Evolutionary conservation across 2,329 filamentous ascomycete genomes (phyloP).

Genomic region (Aspergillus phoenicis): DNA sequence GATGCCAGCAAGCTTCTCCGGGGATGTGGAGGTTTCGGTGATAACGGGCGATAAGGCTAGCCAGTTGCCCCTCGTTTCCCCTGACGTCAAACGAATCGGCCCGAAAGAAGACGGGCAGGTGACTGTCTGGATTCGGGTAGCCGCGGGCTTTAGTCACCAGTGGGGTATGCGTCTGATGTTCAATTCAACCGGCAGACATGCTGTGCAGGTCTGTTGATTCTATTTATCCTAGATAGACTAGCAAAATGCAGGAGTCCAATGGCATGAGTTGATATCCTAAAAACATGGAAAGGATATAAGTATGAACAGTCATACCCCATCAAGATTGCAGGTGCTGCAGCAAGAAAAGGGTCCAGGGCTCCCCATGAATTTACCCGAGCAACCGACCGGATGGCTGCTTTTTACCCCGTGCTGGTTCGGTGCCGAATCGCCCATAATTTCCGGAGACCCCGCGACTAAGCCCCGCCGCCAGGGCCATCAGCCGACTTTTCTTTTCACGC

Average conservation of each 20-base stretch:
- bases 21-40: not conserved
- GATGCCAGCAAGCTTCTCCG: not conserved
- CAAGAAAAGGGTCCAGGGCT: not conserved
- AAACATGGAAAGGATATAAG: not conserved
- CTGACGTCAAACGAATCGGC: slow-evolving; percentile 7
- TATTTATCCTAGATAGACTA: not conserved
- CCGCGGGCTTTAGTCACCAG: slow-evolving; percentile 1
- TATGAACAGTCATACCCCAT: not conserved
- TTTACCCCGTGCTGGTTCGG: slow-evolving; percentile 2
- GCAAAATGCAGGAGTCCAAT: not conserved
- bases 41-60: slow-evolving; percentile 1
- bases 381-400: not conserved
- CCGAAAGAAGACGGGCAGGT: not conserved
- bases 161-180: not conserved
- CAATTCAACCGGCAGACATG: not conserved
- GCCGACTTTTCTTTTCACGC: slow-evolving; percentile 3
- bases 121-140: slow-evolving; percentile 9
- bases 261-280: not conserved
- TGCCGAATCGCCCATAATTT: not conserved
- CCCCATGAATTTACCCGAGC: slow-evolving; percentile 1
- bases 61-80: not conserved
- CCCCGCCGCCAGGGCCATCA: not conserved
- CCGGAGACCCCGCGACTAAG: slow-evolving; percentile 3
- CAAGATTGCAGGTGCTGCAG: not conserved
- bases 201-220: not conserved